Percentiles rank a stretch among this genome's conserved stretches.
Evolutionary conservation across 2,329 filamentous ascomycete genomes (phyloP).

Genomic region (Helminthosporium solani): DNA sequence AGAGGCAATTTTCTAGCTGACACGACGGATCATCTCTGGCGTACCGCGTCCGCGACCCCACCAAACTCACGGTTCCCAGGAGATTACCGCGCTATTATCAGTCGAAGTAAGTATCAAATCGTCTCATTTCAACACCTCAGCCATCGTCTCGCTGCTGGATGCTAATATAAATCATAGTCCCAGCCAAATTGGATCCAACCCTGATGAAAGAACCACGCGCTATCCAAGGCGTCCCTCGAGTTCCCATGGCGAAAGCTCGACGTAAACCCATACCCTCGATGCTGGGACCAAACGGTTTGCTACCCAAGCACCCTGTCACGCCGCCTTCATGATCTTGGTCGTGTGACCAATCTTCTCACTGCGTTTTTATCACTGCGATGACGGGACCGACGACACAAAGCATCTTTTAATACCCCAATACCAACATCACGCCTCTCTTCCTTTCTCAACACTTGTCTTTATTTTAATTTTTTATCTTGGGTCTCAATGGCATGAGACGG

Average conservation of each 20-base stretch:
- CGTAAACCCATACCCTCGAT: constrained; percentile 52
- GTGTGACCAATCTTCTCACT: neutral
- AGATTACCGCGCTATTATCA: constrained; percentile 55
- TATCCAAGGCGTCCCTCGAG: constrained; percentile 80
- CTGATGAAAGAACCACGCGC: constrained; percentile 91
- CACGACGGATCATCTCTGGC: constrained; percentile 77
- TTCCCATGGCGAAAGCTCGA: constrained; percentile 51
- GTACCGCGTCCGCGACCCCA: constrained; percentile 61
- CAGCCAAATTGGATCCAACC: constrained; percentile 78
- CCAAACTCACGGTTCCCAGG: constrained; percentile 56
- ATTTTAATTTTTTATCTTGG: too few relatives aligned
- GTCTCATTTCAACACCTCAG: constrained; percentile 55
- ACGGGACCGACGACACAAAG: constrained; percentile 2
- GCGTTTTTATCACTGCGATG: neutral
- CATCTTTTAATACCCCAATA: constrained; percentile 4
- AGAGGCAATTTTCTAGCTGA: constrained; percentile 65
- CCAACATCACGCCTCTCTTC: constrained; percentile 20
- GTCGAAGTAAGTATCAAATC: constrained; percentile 52
- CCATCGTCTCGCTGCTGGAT: too few relatives aligned
- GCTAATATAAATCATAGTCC: constrained; percentile 61
- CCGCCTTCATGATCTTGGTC: constrained; percentile 28
- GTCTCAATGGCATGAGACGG: too few relatives aligned
- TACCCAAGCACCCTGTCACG: constrained; percentile 18
- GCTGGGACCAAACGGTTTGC: constrained; percentile 34
- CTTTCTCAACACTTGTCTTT: constrained; percentile 10